phyloP scores from a whole-genome alignment of 345 rosid genomes.

The Dipteronia dyeriana region DNA sequence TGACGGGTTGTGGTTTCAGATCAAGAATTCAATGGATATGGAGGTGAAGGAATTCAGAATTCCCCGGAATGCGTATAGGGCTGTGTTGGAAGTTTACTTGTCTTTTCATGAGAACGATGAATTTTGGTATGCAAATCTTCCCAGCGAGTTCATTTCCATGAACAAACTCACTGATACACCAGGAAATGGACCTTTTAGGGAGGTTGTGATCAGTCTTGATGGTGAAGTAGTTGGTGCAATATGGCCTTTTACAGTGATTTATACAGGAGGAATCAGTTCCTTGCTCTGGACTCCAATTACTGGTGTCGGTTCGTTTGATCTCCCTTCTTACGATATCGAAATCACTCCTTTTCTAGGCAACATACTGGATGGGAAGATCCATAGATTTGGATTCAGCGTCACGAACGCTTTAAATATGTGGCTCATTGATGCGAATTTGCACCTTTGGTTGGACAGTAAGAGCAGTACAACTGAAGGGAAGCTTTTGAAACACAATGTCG shows the following conservation, averaged over 20 bases:
- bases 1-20: constrained; percentile 90
- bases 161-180: constrained; percentile 47
- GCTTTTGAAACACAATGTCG: constrained; percentile 45
- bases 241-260: constrained; percentile 92
- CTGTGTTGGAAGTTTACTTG: constrained; percentile 85
- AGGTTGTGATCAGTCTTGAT: constrained; percentile 75
- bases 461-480: constrained; percentile 51
- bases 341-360: constrained; percentile 69
- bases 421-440: constrained; percentile 86
- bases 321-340: constrained; percentile 84
- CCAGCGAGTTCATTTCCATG: constrained; percentile 63
- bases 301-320: constrained; percentile 76
- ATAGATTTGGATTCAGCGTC: constrained; percentile 62
- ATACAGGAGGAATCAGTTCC: constrained; percentile 84
- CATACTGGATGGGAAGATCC: constrained; percentile 66
- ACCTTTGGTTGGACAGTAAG: constrained; percentile 71
- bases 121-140: constrained; percentile 77
- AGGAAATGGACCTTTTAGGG: constrained; percentile 95
- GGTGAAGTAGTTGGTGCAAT: constrained; percentile 65
- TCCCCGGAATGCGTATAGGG: constrained; percentile 80
- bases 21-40: constrained; percentile 47
- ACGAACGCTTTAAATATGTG: constrained; percentile 83
- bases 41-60: constrained; percentile 52
- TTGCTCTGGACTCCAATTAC: constrained; percentile 84
- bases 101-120: constrained; percentile 94